Evolutionary conservation across 2,329 filamentous ascomycete species (phyloP), one percentile per base, ranked within the genome.

Genomic region (Aspergillus ibericus): DNA sequence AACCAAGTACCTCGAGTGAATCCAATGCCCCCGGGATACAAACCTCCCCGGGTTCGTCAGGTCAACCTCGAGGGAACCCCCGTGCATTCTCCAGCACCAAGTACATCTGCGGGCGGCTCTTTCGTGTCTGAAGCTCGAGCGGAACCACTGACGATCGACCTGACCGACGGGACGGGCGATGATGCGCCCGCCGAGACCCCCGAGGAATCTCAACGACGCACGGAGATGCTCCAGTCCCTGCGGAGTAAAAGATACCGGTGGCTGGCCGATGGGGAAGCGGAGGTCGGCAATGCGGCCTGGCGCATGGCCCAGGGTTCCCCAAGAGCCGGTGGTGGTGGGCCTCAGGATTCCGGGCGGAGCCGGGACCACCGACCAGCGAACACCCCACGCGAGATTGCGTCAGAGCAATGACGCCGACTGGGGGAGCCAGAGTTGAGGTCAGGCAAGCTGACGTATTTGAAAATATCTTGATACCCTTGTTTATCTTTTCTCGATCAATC

Each of bases 201-300:
- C 25, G 56, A 57, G 16, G 58, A 56, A 16, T 16, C 22, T 9
- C 59, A 58, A 46, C 60, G 53, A 25, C 55, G 63, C 20, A 56
- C 56, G 46, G 58, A 63, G 16, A 64, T 72, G 27, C 64, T 67
- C n/a, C 61, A 59, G 8, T 58, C 64, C 5, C 61, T 75, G 52
- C 68, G 64, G 47, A 66, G 63, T 25, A 76, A 75, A 50, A 60
- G 66, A 25, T 73, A 74, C 51, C 25, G 49, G 13, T 75, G 72
- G 73, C 66, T 75, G 5, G 59, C 59, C 35, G 58, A 53, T 47
- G 49, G 25, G 12, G 51, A 53, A n/a, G 51, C 36, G 27, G 51
- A 34, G 12, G 50, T 29, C 22, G 34, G 46, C 44, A 46, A 27
- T 27, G 35, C 29, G 10, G 8, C 29, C 29, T 32, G 10, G 29